Evolutionary conservation across 2,329 filamentous ascomycete species (phyloP), one percentile per base, ranked within the genome.

Genomic region (Tolypocladium pustulatum): DNA sequence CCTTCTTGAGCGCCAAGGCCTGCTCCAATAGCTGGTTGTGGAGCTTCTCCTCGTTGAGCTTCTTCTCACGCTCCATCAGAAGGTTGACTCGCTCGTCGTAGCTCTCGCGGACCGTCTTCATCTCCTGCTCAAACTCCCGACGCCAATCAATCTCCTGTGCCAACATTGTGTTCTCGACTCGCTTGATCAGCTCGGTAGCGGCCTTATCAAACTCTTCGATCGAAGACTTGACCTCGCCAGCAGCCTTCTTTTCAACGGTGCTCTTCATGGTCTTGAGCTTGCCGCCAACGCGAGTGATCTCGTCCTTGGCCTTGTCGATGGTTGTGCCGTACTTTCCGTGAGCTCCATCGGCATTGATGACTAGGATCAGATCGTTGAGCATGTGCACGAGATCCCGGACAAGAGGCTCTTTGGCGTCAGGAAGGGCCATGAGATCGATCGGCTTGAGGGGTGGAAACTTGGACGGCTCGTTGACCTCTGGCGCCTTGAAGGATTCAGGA

Each of bases 331-430:
- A 96, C 72, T 88, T 91, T 65, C 81, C 81, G 62, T 87, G 84
- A 59, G 90, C 84, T 61, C 87, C 84, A 71, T 96, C 93, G 59
- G 89, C 89, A 72, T 97, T 96, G 71, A 97, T 87, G 54, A 95
- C 90, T 10, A 90, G 86, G 69, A 99, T 96, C 67, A 99, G 88
- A 73, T 96, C 91, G 76, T 99, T 99, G 66, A 99, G 82, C 76
- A 96, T 93, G 76, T 90, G 93, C 60, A 96, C 91, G 7, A 99
- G 80, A 68, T 97, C 91, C 74, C 97, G 91, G 27, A 97, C 89
- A 40, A 96, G 82, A 34, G 90, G 89, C 71, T 97, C 93, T 60
- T 86, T 84, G 57, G 89, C 90, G 66, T 91, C 83, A 57, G 84
- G 81, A 30, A 95, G 82, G 56, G 82, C 82, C 60, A 97, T 77